Conservation (phyloP, 768 basidiomycete genomes). For the Trametes villosa region DNA sequence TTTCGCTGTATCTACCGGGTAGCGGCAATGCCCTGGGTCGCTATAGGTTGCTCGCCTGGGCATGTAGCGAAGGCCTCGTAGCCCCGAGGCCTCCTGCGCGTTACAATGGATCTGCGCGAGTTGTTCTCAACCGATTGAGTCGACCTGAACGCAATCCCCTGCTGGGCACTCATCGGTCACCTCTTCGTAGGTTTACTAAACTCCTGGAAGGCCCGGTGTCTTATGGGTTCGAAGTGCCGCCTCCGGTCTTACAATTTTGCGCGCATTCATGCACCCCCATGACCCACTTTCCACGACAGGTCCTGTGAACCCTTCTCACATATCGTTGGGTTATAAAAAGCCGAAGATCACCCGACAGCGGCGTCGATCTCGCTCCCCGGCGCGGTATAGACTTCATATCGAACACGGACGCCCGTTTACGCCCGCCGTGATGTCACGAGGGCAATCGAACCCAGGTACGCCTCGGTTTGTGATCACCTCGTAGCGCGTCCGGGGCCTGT, state of each 20-base stretch:
- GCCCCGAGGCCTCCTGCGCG: too few species aligned
- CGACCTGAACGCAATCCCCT: too few species aligned
- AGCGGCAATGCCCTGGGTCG: too few species aligned
- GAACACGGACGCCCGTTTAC: neutral
- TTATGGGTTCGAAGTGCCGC: too few species aligned
- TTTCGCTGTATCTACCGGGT: too few species aligned
- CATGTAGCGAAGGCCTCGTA: too few species aligned
- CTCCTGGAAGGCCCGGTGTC: too few species aligned
- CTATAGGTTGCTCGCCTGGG: too few species aligned
- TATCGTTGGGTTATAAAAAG: conserved; percentile 3
- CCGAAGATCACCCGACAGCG: conserved; percentile 17
- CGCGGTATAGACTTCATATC: neutral
- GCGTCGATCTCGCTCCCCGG: neutral
- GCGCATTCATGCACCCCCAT: neutral
- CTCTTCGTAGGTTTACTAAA: too few species aligned
- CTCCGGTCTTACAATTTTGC: neutral
- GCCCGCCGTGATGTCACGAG: conserved; percentile 10
- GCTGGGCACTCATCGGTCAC: too few species aligned
- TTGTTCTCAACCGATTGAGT: too few species aligned
- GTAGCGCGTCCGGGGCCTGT: neutral
- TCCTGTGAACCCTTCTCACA: conserved; percentile 13
- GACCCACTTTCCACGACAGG: neutral
- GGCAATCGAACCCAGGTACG: neutral
- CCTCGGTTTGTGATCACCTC: neutral
- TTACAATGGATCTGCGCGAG: too few species aligned